These are phyloP conservation scores for peach (Prunus persica) DNA, from an alignment of 306 rosid genomes.

Conservation along the genomic window Prunus_persica_NCBIv2 NC_034010.1:21171501-21172000, in stretches of 20 bases:
- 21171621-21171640: not conserved
- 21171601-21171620: not conserved
- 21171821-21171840: not conserved
- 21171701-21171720: not conserved
- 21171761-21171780: not conserved
- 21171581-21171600: not conserved
- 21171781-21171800: not conserved
- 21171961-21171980: not conserved
- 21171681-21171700: not conserved
- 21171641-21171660: not conserved
- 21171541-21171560: not conserved
- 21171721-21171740: not conserved
- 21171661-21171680: not conserved
- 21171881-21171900: conserved; percentile 2
- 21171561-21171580: not conserved
- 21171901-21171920: not conserved
- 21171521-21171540: not conserved
- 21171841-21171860: not conserved
- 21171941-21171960: conserved; percentile 9
- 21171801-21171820: not conserved
- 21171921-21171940: not conserved
- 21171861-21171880: not conserved
- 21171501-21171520: not conserved
- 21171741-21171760: not conserved
- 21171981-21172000: not conserved